Conservation (phyloP, 2,329 filamentous ascomycete species). For the Colletotrichum limetticola region DNA sequence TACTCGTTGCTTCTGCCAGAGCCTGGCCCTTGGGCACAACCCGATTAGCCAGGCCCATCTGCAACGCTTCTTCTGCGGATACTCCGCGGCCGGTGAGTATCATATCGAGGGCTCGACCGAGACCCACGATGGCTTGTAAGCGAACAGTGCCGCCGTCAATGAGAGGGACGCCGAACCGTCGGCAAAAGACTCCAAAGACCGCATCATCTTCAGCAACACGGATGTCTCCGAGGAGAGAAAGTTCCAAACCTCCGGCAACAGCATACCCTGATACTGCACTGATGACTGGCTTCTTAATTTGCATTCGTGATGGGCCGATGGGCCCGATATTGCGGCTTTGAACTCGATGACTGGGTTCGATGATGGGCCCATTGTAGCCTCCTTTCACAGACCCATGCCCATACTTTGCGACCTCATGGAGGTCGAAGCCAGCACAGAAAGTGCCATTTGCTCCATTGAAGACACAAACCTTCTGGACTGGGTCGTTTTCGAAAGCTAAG, state of each 20-base stretch:
- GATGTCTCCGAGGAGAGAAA: constrained; percentile 63
- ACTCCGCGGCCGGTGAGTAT: constrained; percentile 65
- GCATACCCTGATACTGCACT: constrained; percentile 62
- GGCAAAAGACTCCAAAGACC: constrained; percentile 66
- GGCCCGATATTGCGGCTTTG: constrained; percentile 49
- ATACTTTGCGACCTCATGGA: constrained; percentile 53
- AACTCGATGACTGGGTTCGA: constrained; percentile 29
- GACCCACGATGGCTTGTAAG: constrained; percentile 60
- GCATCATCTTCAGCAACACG: constrained; percentile 63
- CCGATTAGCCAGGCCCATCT: constrained; percentile 63
- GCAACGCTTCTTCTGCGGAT: constrained; percentile 58
- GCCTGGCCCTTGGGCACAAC: constrained; percentile 62
- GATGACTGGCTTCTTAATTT: constrained; percentile 62
- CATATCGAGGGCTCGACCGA: constrained; percentile 66
- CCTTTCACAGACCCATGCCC: not conserved
- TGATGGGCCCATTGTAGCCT: constrained; percentile 15
- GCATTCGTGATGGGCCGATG: constrained; percentile 63
- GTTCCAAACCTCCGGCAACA: constrained; percentile 63
- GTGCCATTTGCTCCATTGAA: constrained; percentile 56
- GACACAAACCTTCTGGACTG: constrained; percentile 62
- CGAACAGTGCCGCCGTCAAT: constrained; percentile 61
- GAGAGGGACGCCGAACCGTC: constrained; percentile 51
- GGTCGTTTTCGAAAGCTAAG: constrained; percentile 59
- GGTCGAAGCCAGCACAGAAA: constrained; percentile 66
- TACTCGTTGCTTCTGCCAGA: constrained; percentile 57